Conservation (phyloP, 2,329 filamentous ascomycete species). For the Colletotrichum sansevieriae region DNA sequence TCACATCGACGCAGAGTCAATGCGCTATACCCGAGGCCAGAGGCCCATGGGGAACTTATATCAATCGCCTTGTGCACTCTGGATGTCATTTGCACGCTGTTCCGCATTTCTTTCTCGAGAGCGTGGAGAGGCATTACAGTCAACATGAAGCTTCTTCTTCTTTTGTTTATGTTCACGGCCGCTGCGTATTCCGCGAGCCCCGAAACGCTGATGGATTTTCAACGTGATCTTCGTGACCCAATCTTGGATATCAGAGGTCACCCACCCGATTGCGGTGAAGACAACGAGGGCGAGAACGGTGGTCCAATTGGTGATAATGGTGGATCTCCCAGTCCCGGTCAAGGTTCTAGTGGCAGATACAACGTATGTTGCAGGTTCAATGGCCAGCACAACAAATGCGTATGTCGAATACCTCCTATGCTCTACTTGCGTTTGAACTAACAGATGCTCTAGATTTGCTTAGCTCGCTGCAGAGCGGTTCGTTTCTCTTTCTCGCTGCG, state of each 20-base stretch:
- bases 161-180: not conserved
- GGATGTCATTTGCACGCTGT: too few relatives aligned
- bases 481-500: too few relatives aligned
- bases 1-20: too few relatives aligned
- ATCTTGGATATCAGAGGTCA: not conserved
- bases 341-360: constrained; percentile 3
- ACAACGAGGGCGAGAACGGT: too few relatives aligned
- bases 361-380: constrained; percentile 13
- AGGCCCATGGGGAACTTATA: too few relatives aligned
- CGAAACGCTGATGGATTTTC: constrained; percentile 8
- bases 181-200: not conserved
- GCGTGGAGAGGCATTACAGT: too few relatives aligned
- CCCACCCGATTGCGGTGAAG: too few relatives aligned
- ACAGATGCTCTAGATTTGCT: not conserved
- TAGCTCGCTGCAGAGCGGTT: constrained; percentile 1
- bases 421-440: accelerated
- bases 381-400: constrained; percentile 7
- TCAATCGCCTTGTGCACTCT: too few relatives aligned
- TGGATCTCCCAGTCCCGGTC: not conserved
- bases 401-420: not conserved
- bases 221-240: constrained; percentile 6
- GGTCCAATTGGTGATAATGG: not conserved
- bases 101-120: too few relatives aligned
- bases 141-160: not conserved
- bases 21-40: too few relatives aligned